These are phyloP conservation scores for Triticum turgidum DNA, from an alignment of 176 grass and related monocot species.

Conservation along the genomic window DNA sequence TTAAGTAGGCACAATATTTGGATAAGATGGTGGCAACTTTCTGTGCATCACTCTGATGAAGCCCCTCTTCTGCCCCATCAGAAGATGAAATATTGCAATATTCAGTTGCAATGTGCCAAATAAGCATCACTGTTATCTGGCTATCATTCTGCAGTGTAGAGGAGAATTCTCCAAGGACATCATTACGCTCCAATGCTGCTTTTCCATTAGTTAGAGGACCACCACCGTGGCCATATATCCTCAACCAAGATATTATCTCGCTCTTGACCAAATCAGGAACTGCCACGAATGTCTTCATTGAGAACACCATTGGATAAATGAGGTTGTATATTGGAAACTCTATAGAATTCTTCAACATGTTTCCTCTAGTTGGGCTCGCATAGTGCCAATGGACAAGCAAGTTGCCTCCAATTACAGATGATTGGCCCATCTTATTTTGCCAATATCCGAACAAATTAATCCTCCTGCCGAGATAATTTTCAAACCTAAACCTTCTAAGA, in stretches of 20 bases:
- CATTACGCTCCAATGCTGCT: neutral
- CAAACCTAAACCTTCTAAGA: neutral
- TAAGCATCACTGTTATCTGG: neutral
- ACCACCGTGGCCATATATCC: neutral
- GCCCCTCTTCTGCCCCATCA: neutral
- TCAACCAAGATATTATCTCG: neutral
- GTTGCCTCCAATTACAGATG: neutral
- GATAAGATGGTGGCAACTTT: neutral
- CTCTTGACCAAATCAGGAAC: neutral
- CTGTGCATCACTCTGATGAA: too few species aligned
- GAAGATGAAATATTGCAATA: neutral
- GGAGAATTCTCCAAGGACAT: neutral
- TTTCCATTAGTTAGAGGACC: neutral
- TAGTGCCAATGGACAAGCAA: neutral
- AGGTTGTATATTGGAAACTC: too few species aligned
- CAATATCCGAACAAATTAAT: neutral
- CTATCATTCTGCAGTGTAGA: neutral
- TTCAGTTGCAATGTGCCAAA: constrained; percentile 11
- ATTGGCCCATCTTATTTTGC: neutral
- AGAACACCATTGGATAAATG: neutral
- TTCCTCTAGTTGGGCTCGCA: too few species aligned
- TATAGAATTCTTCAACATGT: too few species aligned
- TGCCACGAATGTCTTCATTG: neutral
- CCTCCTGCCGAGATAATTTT: neutral
- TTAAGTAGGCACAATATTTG: neutral